phyloP scores from a whole-genome alignment of 1,284 basidiomycete species.

The Rhodotorula sp. region DNA sequence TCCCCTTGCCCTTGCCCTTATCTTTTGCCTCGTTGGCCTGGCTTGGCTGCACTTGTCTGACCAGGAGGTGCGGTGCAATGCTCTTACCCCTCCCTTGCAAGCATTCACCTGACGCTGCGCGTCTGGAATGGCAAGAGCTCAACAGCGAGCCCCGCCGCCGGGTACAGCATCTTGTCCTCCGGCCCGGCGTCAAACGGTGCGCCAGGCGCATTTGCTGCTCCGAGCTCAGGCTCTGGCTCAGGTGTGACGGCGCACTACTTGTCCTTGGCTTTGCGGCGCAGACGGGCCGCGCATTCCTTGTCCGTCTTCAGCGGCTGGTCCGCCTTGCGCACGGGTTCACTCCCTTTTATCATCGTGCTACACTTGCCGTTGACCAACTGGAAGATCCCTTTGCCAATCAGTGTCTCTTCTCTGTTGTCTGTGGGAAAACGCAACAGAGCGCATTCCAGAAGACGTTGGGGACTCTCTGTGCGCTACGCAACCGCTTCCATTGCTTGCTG shows the following conservation, averaged over 20 bases:
- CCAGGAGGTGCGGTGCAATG: background rate
- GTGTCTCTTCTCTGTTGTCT: constrained; percentile 59
- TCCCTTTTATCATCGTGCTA: too few relatives aligned
- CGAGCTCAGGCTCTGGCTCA: background rate
- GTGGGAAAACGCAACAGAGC: constrained; percentile 78
- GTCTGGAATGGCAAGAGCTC: constrained; percentile 44
- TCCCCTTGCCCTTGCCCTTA: background rate
- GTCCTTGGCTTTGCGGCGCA: constrained; percentile 29
- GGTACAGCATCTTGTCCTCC: constrained; percentile 33
- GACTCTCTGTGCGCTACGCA: constrained; percentile 58
- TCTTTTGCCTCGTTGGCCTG: background rate
- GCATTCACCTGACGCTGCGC: constrained; percentile 42
- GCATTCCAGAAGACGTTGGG: constrained; percentile 77
- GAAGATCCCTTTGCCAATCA: too few relatives aligned
- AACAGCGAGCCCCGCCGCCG: constrained; percentile 20
- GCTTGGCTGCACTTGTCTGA: too few relatives aligned
- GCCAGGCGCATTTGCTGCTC: background rate
- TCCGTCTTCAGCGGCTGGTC: too few relatives aligned
- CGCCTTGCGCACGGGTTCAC: too few relatives aligned
- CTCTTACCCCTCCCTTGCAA: constrained; percentile 41
- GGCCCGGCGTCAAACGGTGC: background rate
- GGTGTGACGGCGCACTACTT: constrained; percentile 26
- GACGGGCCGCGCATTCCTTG: constrained; percentile 7
- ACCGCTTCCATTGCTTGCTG: background rate
- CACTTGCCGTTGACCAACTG: too few relatives aligned